Conservation (phyloP, 2,329 filamentous ascomycete species). For the Nothomitra cinnamomea region DNA sequence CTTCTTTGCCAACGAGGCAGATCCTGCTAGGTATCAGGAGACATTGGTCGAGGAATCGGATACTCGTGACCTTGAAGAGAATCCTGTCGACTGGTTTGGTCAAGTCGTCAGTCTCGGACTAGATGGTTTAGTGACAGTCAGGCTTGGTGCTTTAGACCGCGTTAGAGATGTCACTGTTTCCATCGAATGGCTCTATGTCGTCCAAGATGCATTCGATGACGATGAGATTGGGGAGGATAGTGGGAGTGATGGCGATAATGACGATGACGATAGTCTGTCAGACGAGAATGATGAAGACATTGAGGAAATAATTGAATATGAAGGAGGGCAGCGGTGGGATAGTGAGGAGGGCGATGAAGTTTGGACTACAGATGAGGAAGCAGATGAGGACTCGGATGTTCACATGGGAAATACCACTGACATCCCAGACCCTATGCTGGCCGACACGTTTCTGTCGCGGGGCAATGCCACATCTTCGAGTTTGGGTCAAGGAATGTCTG, state of each 20-base stretch:
- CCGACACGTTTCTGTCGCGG: too few relatives aligned
- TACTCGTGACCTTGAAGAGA: not conserved
- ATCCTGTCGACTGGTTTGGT: conserved; percentile 32
- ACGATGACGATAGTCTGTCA: conserved; percentile 14
- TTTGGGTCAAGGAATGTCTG: not conserved
- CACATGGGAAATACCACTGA: conserved; percentile 9
- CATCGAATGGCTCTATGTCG: conserved; percentile 31
- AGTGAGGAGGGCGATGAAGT: conserved; percentile 25
- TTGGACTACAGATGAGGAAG: conserved; percentile 25
- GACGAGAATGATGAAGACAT: conserved; percentile 18
- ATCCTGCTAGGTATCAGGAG: too few relatives aligned
- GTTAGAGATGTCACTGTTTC: conserved; percentile 32
- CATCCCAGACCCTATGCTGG: not conserved
- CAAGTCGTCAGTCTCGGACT: conserved; percentile 36
- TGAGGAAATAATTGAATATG: conserved; percentile 24
- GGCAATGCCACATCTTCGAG: not conserved
- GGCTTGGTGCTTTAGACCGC: conserved; percentile 32
- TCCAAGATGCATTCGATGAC: conserved; percentile 15
- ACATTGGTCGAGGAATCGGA: not conserved
- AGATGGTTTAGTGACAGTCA: conserved; percentile 35
- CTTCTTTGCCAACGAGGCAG: conserved; percentile 6
- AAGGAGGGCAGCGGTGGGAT: conserved; percentile 26
- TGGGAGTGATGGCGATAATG: conserved; percentile 11
- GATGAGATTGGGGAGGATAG: conserved; percentile 8
- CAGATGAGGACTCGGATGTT: conserved; percentile 17